Conservation (phyloP, 257 asterid genomes). For the Lavandula angustifolia region DNA sequence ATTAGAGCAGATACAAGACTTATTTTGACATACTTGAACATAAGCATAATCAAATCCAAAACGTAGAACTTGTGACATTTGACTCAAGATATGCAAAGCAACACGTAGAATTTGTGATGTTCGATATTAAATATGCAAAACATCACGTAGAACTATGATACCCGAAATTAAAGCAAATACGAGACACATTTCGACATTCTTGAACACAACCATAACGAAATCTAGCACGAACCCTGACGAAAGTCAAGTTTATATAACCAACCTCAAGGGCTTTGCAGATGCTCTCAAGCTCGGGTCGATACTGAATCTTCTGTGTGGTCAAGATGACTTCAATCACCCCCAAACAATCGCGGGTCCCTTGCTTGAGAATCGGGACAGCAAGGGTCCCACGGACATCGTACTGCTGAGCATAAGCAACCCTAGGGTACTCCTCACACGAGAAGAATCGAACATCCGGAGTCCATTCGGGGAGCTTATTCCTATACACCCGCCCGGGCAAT, state of each 20-base stretch:
- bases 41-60: no score
- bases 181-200: no score
- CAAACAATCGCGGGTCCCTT: constrained; percentile 71
- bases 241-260: neutral
- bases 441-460: constrained; percentile 89
- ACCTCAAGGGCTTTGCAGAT: constrained; percentile 97
- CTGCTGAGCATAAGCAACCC: constrained; percentile 73
- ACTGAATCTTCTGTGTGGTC: constrained; percentile 80
- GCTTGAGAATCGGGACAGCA: constrained; percentile 89
- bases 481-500: constrained; percentile 85
- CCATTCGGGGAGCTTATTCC: constrained; percentile 86
- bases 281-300: constrained; percentile 74
- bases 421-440: constrained; percentile 69
- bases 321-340: constrained; percentile 88
- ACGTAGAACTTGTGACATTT: neutral
- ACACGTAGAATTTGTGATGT: neutral
- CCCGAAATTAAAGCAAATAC: no score
- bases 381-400: constrained; percentile 83
- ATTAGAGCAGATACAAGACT: no score
- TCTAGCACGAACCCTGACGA: no score
- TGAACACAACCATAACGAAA: no score
- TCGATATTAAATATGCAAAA: neutral
- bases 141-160: no score
- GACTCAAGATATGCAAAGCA: neutral
- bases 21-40: no score